Evolutionary conservation across 1,284 basidiomycete genomes (phyloP).

Genomic region (Sporisorium graminicola): DNA sequence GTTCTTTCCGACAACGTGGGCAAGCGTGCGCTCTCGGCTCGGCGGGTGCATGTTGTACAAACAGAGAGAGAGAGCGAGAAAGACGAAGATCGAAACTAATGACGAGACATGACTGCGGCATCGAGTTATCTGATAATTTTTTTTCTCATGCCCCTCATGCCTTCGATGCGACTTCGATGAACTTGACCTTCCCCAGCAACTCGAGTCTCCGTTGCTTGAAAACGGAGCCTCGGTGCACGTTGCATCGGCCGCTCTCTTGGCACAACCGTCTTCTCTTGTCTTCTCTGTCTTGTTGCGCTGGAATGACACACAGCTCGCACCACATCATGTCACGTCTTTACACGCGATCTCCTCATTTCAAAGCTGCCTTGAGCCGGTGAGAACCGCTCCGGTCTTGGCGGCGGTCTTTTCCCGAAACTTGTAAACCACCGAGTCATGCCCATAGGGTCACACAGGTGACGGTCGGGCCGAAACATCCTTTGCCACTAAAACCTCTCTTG

Average conservation of each 20-base stretch:
- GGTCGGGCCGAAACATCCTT: constrained; percentile 1
- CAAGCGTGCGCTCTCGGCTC: not conserved
- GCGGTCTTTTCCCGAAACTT: not conserved
- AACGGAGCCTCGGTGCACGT: no score
- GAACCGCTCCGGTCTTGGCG: not conserved
- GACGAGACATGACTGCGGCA: not conserved
- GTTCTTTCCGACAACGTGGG: constrained; percentile 1
- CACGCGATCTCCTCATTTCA: not conserved
- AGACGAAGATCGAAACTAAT: not conserved
- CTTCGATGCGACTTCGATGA: not conserved
- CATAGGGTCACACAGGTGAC: not conserved
- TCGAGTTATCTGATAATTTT: not conserved
- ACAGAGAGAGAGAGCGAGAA: no score
- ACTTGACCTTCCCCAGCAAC: not conserved
- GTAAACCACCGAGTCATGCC: not conserved
- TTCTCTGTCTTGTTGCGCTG: not conserved
- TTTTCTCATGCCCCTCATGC: not conserved
- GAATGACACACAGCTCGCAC: not conserved
- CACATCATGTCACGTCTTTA: not conserved
- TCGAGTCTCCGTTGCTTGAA: not conserved
- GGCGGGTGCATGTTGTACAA: no score
- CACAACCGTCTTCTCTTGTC: not conserved
- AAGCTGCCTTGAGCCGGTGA: not conserved
- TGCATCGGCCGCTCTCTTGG: constrained; percentile 1
- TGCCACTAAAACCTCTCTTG: not conserved